Percentiles rank a stretch among this genome's conserved stretches.
Evolutionary conservation across 768 basidiomycete genomes (phyloP).

Genomic region (Russula sp.): DNA sequence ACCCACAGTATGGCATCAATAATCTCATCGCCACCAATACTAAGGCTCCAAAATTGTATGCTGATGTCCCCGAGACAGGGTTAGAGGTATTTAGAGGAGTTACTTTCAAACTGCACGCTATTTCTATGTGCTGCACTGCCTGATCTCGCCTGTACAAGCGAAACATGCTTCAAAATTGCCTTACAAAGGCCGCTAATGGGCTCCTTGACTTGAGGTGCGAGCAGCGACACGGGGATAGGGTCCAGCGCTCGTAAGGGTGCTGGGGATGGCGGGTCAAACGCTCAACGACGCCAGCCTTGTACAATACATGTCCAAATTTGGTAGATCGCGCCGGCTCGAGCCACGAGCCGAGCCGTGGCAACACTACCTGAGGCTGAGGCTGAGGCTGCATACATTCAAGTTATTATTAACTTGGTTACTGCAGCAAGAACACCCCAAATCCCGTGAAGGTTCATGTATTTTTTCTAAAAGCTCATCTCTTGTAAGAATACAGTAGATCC

Average conservation of each 20-base stretch:
- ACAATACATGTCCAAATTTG: too few relatives aligned
- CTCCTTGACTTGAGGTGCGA: slow-evolving; percentile 26
- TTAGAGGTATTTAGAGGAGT: slow-evolving; percentile 65
- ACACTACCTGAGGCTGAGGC: too few relatives aligned
- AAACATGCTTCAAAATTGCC: slow-evolving; percentile 32
- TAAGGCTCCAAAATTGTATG: slow-evolving; percentile 87
- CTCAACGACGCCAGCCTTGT: too few relatives aligned
- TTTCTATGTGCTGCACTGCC: slow-evolving; percentile 48
- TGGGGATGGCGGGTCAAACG: too few relatives aligned
- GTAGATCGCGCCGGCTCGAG: too few relatives aligned
- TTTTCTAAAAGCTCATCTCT: too few relatives aligned
- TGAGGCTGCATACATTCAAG: too few relatives aligned
- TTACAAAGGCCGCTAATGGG: slow-evolving; percentile 25
- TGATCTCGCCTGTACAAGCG: slow-evolving; percentile 45
- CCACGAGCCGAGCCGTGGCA: too few relatives aligned
- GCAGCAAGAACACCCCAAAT: too few relatives aligned
- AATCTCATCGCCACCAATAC: slow-evolving; percentile 59
- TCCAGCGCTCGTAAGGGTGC: slow-evolving; percentile 1
- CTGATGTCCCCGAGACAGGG: slow-evolving; percentile 66
- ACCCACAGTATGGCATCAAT: slow-evolving; percentile 51
- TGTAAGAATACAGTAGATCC: too few relatives aligned
- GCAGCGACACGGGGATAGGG: slow-evolving; percentile 28
- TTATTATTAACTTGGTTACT: too few relatives aligned
- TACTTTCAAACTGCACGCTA: slow-evolving; percentile 66
- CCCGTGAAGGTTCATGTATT: too few relatives aligned